phyloP scores from a whole-genome alignment of 768 basidiomycete genomes.

The Hysterangium stoloniferum region DNA sequence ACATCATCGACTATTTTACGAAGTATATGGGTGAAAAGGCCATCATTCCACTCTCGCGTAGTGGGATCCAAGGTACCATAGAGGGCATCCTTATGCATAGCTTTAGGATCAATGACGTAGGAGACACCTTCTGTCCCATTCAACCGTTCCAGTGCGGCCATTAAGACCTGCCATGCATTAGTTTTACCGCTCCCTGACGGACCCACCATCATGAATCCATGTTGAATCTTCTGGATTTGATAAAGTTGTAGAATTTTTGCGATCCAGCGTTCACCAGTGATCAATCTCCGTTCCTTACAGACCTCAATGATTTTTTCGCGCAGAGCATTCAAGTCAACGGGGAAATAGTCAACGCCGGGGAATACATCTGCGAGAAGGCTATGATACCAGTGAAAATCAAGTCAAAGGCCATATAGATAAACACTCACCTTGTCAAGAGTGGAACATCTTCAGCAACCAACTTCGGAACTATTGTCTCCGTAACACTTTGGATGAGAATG shows the following conservation, averaged over 20 bases:
- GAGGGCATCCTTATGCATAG: constrained; percentile 96
- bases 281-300: constrained; percentile 78
- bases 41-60: constrained; percentile 98
- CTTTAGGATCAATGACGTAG: constrained; percentile 98
- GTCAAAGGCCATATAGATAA: constrained; percentile 1
- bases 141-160: constrained; percentile 82
- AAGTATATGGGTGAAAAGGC: constrained; percentile 94
- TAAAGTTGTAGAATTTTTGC: constrained; percentile 95
- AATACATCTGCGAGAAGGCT: constrained; percentile 95
- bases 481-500: constrained; percentile 96
- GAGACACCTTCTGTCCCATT: constrained; percentile 89
- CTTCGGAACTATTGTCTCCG: constrained; percentile 97
- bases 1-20: constrained; percentile 98
- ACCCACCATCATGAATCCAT: constrained; percentile 99
- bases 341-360: constrained; percentile 88
- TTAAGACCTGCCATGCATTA: constrained; percentile 91
- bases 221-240: constrained; percentile 99
- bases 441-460: constrained; percentile 96
- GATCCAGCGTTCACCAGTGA: constrained; percentile 84
- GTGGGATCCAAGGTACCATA: constrained; percentile 97
- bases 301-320: constrained; percentile 82
- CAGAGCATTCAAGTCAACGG: constrained; percentile 81
- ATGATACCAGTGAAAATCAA: constrained; percentile 9
- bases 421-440: constrained; percentile 73
- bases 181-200: constrained; percentile 96